A percentile compares a stretch with the other conserved stretches of the same genome.
These are phyloP conservation scores for Curvularia sp. DNA, from an alignment of 2,329 filamentous ascomycete species.

Conservation along the genomic window DNA sequence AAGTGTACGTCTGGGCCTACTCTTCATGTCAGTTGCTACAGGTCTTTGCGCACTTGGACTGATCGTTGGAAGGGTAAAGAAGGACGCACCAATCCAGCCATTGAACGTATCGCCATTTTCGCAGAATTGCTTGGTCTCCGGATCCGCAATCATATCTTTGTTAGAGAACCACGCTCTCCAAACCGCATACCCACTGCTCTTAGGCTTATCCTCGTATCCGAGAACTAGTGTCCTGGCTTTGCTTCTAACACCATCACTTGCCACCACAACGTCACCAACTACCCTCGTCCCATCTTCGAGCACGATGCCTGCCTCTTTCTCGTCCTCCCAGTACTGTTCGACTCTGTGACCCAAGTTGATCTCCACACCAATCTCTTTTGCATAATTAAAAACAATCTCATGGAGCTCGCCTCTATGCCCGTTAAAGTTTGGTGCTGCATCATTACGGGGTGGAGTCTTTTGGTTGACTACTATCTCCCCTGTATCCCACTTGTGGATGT, in stretches of 20 bases:
- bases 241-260: slow-evolving; percentile 62
- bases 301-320: slow-evolving; percentile 59
- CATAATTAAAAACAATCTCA: slow-evolving; percentile 65
- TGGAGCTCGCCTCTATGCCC: slow-evolving; percentile 69
- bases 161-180: slow-evolving; percentile 58
- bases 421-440: slow-evolving; percentile 64
- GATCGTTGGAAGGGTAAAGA: background rate
- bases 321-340: slow-evolving; percentile 63
- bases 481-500: slow-evolving; percentile 66
- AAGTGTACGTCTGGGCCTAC: slow-evolving; percentile 49
- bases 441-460: slow-evolving; percentile 53
- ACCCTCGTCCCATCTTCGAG: slow-evolving; percentile 59
- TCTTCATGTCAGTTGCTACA: background rate
- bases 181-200: slow-evolving; percentile 62
- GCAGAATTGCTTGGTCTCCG: slow-evolving; percentile 49
- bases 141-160: slow-evolving; percentile 50
- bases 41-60: background rate
- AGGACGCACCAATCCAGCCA: slow-evolving; percentile 45
- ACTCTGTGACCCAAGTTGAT: slow-evolving; percentile 63
- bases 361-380: slow-evolving; percentile 61
- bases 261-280: slow-evolving; percentile 59
- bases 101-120: slow-evolving; percentile 50
- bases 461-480: slow-evolving; percentile 68
- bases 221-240: slow-evolving; percentile 61
- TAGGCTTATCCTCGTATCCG: slow-evolving; percentile 61